Base-by-base conservation (phyloP, 1,284 basidiomycete species). In the Cutaneotrichosporon cavernicola region DNA sequence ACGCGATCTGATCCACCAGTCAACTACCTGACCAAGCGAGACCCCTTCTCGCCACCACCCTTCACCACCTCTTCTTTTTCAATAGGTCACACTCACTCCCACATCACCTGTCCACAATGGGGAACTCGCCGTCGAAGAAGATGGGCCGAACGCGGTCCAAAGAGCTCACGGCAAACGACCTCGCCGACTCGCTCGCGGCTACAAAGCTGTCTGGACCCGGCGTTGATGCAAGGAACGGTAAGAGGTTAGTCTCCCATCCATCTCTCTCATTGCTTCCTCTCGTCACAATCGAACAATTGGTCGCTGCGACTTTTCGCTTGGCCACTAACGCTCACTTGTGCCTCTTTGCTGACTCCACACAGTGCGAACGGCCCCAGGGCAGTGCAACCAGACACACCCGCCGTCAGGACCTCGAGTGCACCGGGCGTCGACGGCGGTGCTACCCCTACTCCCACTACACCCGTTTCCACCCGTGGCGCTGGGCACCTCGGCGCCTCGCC, bases 111-210 rank as follows among this genome's bases (percentile, higher is more conserved):
- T 11, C 22, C 74, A 76, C 52, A 56, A 82, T 82, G 81, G 81
- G 81, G 38, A 76, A 81, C 69, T 69, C 73, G 57, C 76, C 77
- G 49, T 81, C 80, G 53, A 82, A 81, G 72, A 81, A 81, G 73
- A 77, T 82, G 68, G 76, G 76, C 53, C 73, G 80, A 22, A 82
- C 80, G n/a, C 73, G 77, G 66, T 81, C 80, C 55, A 82, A 81
- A 66, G 80, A 81, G 66, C 71, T 80, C 26, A 73, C 78, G 11
- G 66, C 76, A 30, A 71, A 66, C 59, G 80, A 81, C 64, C 72
- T 79, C 21, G 73, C 77, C 5, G 77, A 79, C 64, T 67, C 62
- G 21, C 69, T 79, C 40, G 71, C 76, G 10, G 65, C 68, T 18
- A 75, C 74, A 50, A 73, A 69, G 62, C 63, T 69, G n/a, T 58